These are phyloP conservation scores for Leishmania turanica DNA, from an alignment of 208 protist species.

Conservation along the genomic window DNA sequence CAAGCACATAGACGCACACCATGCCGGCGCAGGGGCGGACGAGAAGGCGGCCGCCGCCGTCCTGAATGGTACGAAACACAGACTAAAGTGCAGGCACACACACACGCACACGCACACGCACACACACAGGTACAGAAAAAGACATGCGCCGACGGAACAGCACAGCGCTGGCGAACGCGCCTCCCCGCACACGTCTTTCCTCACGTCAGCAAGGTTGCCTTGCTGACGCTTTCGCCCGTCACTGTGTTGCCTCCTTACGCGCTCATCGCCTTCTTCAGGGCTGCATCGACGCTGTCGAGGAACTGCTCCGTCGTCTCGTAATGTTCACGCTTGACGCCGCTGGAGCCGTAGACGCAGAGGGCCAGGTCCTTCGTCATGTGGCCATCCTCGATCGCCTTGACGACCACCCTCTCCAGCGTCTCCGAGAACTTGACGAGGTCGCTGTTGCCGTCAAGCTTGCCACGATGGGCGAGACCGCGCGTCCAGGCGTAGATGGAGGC, in stretches of 20 bases:
- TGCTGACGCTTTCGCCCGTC: background rate
- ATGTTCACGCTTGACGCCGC: constrained; percentile 74
- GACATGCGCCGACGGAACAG: background rate
- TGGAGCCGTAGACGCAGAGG: constrained; percentile 91
- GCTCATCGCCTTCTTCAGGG: constrained; percentile 57
- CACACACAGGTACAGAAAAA: background rate
- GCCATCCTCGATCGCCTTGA: constrained; percentile 93
- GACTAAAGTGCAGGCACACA: background rate
- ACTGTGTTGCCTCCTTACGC: constrained; percentile 6
- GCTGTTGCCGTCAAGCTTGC: constrained; percentile 95
- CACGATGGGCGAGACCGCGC: constrained; percentile 94
- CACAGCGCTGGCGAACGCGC: background rate
- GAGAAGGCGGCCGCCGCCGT: background rate
- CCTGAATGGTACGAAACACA: background rate
- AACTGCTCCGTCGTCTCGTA: constrained; percentile 91
- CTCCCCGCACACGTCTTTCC: background rate
- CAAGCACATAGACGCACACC: background rate
- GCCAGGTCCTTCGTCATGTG: constrained; percentile 99
- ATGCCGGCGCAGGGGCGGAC: background rate
- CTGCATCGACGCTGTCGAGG: constrained; percentile 79
- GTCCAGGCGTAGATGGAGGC: constrained; percentile 99
- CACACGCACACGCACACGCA: background rate
- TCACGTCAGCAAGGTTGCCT: background rate
- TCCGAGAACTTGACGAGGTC: constrained; percentile 87
- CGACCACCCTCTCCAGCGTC: constrained; percentile 90